Evolutionary conservation across 495 filamentous ascomycete species (phyloP), one percentile per base, ranked within the genome.

Genomic region (Stereocaulon alpinum): DNA sequence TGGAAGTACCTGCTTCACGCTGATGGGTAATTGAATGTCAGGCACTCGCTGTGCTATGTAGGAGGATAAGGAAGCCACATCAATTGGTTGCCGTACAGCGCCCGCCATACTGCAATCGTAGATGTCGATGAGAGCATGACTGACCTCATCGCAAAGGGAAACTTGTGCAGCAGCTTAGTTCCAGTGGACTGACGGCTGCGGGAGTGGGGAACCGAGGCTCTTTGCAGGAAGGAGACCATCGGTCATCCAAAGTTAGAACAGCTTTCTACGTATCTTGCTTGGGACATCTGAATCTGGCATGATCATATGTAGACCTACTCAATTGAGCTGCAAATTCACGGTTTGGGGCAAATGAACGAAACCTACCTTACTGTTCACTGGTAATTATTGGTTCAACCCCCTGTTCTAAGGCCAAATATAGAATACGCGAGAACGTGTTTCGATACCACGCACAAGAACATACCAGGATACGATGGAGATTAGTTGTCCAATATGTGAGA

Each of bases 71-170:
- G 85, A 81, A 55, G 75, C 71, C 43, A 90, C 71, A 65, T 95
- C 85, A 68, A 98, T 94, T 32, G 87, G 88, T 63, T 97, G 92
- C 64, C 93, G 82, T 56, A 98, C 81, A 37, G 75, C 74, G 59
- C 93, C 92, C 27, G 93, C 92, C 93, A 98, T 98, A 40, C 68
- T 61, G 55, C 40, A 48, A 44, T 49, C 49, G 52, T 48, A 48
- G 24, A 27, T 40, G 44, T 37, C 47, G 43, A 50, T n/a, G 34
- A 58, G 20, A 41, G 47, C 56, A 58, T 58, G 12, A n/a, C 7
- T 29, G 44, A 49, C 17, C 20, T 50, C 12, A 49, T 29, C 34
- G 44, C 55, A 34, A 24, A 30, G 52, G 27, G 34, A 27, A 27
- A 55, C 30, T 40, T 42, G 34, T 37, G 34, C 7, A 37, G 7